Base-by-base conservation (phyloP, 2,329 filamentous ascomycete genomes). In the Acrocalymma vagum region DNA sequence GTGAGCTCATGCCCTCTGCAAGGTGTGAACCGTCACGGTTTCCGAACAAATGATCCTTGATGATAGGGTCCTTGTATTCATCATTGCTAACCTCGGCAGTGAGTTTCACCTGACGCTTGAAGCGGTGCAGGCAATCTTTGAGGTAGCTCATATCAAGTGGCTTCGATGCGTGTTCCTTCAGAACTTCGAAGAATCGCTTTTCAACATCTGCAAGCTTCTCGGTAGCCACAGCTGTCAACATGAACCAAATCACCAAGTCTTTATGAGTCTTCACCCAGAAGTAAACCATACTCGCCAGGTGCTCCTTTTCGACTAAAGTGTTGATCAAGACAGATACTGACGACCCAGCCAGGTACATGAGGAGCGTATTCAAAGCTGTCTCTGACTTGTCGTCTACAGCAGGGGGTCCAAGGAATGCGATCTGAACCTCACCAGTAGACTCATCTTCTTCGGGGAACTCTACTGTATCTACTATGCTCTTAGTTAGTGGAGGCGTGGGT, bases 391-490 rank as follows among this genome's bases (percentile, higher is more conserved):
- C 69, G 55, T 96, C 85, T 37, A 82, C 87, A 67, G 87, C 91
- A 56, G 86, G 80, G 0, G 94, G 94, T 1, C 94, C 94, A 39
- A 97, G 84, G 72, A 95, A 96, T 1, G 82, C 87, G 14, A 96
- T 84, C 32, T 90, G 75, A 33, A 97, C 84, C 64, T 97, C 93
- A 24, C 94, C 94, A 40, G 86, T 88, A 0, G 90, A 93, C 65
- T 99, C 94, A 54, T 99, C 94, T 60, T 96, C 93, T 65, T 99
- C 94, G 0, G 94, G 94, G 59, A 99, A 99, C 49, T 95, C 86
- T 18, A 95, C 86, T 0, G 80, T 90, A 53, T 93, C 83, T 9
- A 95, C 72, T 9, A 85, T 77, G 0, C 89, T 90, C 64, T 88
- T 79, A 20, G 81, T 80, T 18, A 99, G 75, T 0, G 83, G 72